These are phyloP conservation scores for Trichosporon inkin DNA, from an alignment of 1,284 basidiomycete species.

Conservation along the genomic window DNA sequence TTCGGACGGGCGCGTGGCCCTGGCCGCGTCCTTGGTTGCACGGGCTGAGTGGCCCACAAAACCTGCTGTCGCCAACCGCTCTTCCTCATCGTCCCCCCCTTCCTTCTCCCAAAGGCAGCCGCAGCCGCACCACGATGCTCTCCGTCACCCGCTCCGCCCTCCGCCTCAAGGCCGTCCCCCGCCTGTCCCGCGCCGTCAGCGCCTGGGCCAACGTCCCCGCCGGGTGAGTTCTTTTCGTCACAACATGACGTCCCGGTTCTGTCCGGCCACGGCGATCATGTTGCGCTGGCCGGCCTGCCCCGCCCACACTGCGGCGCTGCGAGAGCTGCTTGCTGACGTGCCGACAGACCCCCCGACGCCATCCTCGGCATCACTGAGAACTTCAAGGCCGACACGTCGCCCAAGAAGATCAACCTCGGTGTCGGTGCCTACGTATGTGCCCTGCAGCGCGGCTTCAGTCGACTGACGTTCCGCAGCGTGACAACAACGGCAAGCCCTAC, in stretches of 20 bases:
- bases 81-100: neutral
- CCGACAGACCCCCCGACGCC: conserved; percentile 24
- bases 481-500: conserved; percentile 92
- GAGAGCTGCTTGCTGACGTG: neutral
- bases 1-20: neutral
- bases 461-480: conserved; percentile 64
- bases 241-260: too few relatives aligned
- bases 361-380: conserved; percentile 43
- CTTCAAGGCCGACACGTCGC: conserved; percentile 77
- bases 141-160: conserved; percentile 17
- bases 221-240: conserved; percentile 16
- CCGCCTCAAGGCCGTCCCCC: conserved; percentile 17
- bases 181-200: conserved; percentile 20
- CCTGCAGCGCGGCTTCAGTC: too few relatives aligned
- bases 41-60: neutral
- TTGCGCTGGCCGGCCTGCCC: too few relatives aligned
- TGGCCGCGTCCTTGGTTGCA: neutral
- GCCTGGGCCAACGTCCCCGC: conserved; percentile 25
- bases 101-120: neutral
- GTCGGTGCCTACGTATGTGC: conserved; percentile 58
- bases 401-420: conserved; percentile 95
- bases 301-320: too few relatives aligned
- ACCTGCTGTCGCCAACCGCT: neutral
- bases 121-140: conserved; percentile 14
- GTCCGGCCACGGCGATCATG: too few relatives aligned